Base-by-base conservation (phyloP, 2,329 filamentous ascomycete species). In the Sarocladiaceae sp. region DNA sequence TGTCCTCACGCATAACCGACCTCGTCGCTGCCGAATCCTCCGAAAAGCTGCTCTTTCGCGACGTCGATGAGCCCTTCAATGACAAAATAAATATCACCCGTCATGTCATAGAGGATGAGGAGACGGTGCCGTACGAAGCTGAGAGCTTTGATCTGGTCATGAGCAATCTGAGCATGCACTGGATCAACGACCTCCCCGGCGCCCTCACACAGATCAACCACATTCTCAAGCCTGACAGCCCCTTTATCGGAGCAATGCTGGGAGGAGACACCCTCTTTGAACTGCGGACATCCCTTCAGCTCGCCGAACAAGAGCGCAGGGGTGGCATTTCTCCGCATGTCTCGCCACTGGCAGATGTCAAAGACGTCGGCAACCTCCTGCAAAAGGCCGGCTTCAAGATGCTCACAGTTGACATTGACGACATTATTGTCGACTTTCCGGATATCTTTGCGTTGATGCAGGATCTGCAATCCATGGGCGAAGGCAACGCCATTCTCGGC, bases 211-310 rank as follows among this genome's bases (percentile, higher is more conserved):
- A 96, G 64, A 87, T 97, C 65, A 96, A 96, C 74, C 80, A 82
- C 58, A 75, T 95, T 29, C 79, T 99, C 23, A 96, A 95, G 69
- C 91, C 93, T 0, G 94, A 99, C 67, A 80, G 82, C 53, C 91
- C 95, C 1, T 96, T 99, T 64, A 85, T 99, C 44, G 93, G 88
- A 13, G 93, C 93, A 58, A 99, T 99, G 92, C 86, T 96, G 55
- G 94, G 94, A 52, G 94, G 94, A 0, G 94, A 99, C 68, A 93
- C 89, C 7, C 78, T 99, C 1, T 99, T 87, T 65, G 94, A 99
- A 74, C 79, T 99, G 51, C 88, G 94, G 29, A 96, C 93, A 0
- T 94, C 91, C 29, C 76, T 99, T 13, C 94, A 99, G 70, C 79
- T 99, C 2, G 93, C 94, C 3, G 92, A 97, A 67, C 82, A 90